Evolutionary conservation across 768 basidiomycete species (phyloP).

Genomic region (Suillus subluteus): DNA sequence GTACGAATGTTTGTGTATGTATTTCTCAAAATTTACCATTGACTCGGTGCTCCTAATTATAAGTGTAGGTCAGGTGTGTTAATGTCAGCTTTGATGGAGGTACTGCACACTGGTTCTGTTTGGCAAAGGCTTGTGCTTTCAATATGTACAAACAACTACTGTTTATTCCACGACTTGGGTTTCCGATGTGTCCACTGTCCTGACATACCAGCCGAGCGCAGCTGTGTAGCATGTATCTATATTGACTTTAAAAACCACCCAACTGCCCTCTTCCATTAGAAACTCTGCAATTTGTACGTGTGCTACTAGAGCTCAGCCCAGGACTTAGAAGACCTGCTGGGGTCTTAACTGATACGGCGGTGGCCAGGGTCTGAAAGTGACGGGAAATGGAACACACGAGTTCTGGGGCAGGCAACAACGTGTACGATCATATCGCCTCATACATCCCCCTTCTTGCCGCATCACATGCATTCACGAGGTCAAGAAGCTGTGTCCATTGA

Average conservation of each 20-base stretch:
- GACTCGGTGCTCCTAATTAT: neutral
- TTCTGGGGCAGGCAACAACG: conserved; percentile 5
- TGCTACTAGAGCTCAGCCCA: neutral
- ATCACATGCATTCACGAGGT: neutral
- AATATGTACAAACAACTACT: conserved; percentile 1
- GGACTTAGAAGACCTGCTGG: neutral
- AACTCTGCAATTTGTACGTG: no score
- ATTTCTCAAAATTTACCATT: neutral
- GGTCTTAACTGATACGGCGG: no score
- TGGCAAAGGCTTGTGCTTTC: neutral
- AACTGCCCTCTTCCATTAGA: neutral
- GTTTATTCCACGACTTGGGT: neutral
- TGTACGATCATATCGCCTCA: conserved; percentile 2
- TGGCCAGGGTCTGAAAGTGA: neutral
- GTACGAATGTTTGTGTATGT: neutral
- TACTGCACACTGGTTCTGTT: neutral
- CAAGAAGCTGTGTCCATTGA: neutral
- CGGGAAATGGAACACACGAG: conserved; percentile 1
- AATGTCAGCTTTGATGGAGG: neutral
- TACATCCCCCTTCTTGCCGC: conserved; percentile 3
- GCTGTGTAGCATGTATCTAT: neutral
- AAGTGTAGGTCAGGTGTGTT: neutral
- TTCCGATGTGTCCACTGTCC: neutral
- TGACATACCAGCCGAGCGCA: neutral
- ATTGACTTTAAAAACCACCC: neutral